phyloP scores from a whole-genome alignment of 1,284 basidiomycete species.

The Inonotus hispidus region DNA sequence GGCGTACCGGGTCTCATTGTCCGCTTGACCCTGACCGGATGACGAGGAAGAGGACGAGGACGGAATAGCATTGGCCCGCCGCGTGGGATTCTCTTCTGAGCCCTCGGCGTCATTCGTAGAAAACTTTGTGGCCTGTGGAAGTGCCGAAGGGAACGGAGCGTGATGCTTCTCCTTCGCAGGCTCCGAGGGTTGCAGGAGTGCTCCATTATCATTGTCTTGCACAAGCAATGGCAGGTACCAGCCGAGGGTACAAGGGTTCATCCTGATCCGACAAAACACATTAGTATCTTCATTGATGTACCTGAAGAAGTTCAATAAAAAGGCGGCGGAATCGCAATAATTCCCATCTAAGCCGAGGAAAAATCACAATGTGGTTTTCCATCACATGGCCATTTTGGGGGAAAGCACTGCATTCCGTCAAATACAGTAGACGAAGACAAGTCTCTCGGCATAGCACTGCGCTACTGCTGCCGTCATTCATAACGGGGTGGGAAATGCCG shows the following conservation, averaged over 20 bases:
- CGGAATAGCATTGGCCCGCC: constrained; percentile 10
- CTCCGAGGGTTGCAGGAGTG: constrained; percentile 55
- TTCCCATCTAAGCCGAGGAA: background rate
- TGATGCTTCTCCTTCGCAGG: constrained; percentile 12
- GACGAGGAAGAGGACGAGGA: background rate
- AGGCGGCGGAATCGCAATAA: constrained; percentile 7
- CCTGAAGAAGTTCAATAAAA: constrained; percentile 4
- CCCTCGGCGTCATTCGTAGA: background rate
- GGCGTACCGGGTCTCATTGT: background rate
- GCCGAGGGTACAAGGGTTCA: constrained; percentile 93
- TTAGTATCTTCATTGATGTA: constrained; percentile 5
- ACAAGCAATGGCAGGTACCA: constrained; percentile 89
- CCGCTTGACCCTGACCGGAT: background rate
- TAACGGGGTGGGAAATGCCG: background rate
- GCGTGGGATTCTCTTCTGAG: constrained; percentile 4
- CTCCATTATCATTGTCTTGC: constrained; percentile 51
- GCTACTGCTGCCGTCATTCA: background rate
- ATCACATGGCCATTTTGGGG: background rate
- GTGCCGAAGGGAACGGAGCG: constrained; percentile 3
- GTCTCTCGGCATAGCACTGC: background rate
- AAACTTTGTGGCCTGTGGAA: background rate
- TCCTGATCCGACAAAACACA: constrained; percentile 40
- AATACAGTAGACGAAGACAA: background rate
- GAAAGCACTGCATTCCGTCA: background rate
- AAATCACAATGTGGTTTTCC: background rate